A percentile compares a stretch with the other conserved stretches of the same genome.
These are phyloP conservation scores for Pseudogymnoascus sp. DNA, from an alignment of 2,329 filamentous ascomycete genomes.

Conservation along the genomic window DNA sequence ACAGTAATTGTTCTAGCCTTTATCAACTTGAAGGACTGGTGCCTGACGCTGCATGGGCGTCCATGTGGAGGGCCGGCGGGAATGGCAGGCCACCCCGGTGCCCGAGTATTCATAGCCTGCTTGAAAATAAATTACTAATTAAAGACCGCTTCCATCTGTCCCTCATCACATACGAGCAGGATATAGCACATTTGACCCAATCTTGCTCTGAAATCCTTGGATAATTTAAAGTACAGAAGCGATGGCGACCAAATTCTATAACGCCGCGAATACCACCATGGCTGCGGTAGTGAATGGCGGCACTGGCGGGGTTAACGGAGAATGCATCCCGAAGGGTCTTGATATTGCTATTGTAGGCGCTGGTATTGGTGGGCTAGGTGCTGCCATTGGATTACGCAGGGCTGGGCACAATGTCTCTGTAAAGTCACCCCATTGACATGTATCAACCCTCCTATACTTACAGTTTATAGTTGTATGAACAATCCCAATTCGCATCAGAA, in stretches of 20 bases:
- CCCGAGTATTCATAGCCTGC: neutral
- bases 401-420: constrained; percentile 20
- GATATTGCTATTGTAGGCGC: constrained; percentile 17
- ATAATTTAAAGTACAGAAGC: neutral
- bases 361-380: constrained; percentile 47
- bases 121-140: neutral
- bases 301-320: neutral
- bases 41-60: neutral
- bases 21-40: neutral
- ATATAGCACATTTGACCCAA: neutral
- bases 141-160: neutral
- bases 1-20: neutral
- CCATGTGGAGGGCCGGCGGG: neutral
- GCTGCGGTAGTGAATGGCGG: constrained; percentile 1
- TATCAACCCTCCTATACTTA: neutral
- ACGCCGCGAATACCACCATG: neutral
- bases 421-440: neutral
- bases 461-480: constrained; percentile 43
- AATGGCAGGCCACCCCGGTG: neutral
- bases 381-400: constrained; percentile 37
- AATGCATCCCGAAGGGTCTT: neutral
- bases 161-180: neutral
- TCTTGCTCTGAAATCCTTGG: neutral
- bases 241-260: neutral
- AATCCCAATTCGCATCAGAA: constrained; percentile 49